phyloP scores from a whole-genome alignment of 768 basidiomycete genomes.

The Hericium coralloides region DNA sequence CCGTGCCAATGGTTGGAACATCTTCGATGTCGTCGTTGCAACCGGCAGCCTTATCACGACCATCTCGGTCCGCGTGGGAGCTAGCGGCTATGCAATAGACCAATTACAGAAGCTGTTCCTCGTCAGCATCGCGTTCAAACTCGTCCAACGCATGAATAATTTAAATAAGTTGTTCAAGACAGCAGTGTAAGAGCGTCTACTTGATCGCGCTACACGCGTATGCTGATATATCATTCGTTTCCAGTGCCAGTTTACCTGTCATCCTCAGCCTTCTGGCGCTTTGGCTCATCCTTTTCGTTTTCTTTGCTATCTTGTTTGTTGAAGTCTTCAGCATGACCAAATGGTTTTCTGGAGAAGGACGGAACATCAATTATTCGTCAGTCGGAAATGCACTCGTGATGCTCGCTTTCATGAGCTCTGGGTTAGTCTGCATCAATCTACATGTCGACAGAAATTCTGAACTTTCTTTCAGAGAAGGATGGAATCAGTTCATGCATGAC shows the following conservation, averaged over 20 bases:
- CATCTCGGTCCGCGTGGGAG: slow-evolving; percentile 51
- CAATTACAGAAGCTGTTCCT: slow-evolving; percentile 88
- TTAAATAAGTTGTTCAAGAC: slow-evolving; percentile 97
- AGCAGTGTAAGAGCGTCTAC: slow-evolving; percentile 56
- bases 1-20: slow-evolving; percentile 88
- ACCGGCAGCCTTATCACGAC: slow-evolving; percentile 80
- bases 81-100: slow-evolving; percentile 40
- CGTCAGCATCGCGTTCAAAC: slow-evolving; percentile 88
- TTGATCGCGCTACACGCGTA: not conserved
- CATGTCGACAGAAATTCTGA: not conserved
- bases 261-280: slow-evolving; percentile 79
- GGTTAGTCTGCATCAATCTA: slow-evolving; percentile 40
- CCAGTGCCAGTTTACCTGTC: slow-evolving; percentile 75
- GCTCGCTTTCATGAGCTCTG: slow-evolving; percentile 88
- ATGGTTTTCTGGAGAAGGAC: slow-evolving; percentile 62
- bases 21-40: slow-evolving; percentile 80
- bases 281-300: slow-evolving; percentile 86
- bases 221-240: not conserved
- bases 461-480: slow-evolving; percentile 60
- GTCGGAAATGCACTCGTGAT: slow-evolving; percentile 78
- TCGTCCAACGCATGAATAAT: slow-evolving; percentile 80
- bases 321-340: slow-evolving; percentile 92
- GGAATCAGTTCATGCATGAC: slow-evolving; percentile 98
- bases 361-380: slow-evolving; percentile 69
- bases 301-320: slow-evolving; percentile 81